Conservation (phyloP, 2,329 filamentous ascomycete genomes). For the Aspergillus melleus region DNA sequence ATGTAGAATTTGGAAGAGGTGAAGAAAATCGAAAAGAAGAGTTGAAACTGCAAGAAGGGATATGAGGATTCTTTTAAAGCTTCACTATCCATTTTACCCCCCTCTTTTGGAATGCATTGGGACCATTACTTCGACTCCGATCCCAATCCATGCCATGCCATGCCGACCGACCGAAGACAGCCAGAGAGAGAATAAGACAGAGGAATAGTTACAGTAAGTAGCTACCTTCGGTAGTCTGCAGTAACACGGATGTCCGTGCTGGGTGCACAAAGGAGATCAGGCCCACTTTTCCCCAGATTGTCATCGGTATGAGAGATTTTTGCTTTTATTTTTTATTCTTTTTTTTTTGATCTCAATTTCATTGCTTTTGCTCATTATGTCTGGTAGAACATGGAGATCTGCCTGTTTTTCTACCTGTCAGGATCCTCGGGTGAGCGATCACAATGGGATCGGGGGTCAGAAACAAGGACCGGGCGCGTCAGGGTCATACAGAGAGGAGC, state of each 20-base stretch:
- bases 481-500: no score
- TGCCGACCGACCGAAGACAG: no score
- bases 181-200: neutral
- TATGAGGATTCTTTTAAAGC: neutral
- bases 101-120: no score
- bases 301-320: conserved; percentile 5
- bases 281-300: conserved; percentile 27
- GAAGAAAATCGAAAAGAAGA: neutral
- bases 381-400: no score
- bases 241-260: conserved; percentile 18
- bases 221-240: neutral
- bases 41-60: neutral
- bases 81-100: no score
- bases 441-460: no score
- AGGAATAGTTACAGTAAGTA: neutral
- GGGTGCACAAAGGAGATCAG: conserved; percentile 18
- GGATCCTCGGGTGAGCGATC: neutral
- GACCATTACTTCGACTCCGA: no score
- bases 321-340: neutral
- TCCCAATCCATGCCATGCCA: no score
- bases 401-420: neutral
- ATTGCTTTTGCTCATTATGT: no score
- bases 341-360: neutral
- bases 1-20: neutral
- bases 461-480: no score